Evolutionary conservation across 352 stramenopile genomes (phyloP).

Genomic region (Elongisporangium undulatum): DNA sequence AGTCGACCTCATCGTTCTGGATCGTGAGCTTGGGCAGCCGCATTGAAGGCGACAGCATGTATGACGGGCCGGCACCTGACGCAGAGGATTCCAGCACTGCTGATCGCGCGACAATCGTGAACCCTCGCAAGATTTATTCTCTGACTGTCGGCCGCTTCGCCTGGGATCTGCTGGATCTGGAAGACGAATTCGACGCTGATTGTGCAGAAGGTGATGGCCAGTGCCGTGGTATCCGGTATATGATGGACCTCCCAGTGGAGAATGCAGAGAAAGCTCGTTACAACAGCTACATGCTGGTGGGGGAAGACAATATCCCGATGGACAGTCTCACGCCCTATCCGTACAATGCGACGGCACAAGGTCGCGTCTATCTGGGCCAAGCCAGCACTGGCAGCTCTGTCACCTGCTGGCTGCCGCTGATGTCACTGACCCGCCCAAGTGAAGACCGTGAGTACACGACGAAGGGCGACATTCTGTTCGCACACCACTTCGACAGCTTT

Average conservation of each 20-base stretch:
- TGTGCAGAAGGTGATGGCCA: constrained; percentile 11
- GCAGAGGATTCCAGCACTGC: constrained; percentile 10
- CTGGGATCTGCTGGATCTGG: constrained; percentile 32
- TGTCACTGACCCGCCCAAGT: constrained; percentile 23
- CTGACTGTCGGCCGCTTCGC: constrained; percentile 36
- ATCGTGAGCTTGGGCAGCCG: constrained; percentile 37
- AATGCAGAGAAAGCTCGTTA: neutral
- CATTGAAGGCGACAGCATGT: constrained; percentile 32
- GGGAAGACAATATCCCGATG: constrained; percentile 25
- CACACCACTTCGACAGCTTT: constrained; percentile 15
- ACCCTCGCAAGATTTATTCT: constrained; percentile 36
- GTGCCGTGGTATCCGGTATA: constrained; percentile 31
- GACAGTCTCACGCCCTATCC: constrained; percentile 24
- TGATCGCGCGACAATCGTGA: no score
- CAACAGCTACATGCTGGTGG: constrained; percentile 16
- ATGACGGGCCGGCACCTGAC: neutral
- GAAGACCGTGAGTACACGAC: no score
- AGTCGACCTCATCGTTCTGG: constrained; percentile 32
- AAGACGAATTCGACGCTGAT: constrained; percentile 26
- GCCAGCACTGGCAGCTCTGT: no score
- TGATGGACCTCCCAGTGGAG: constrained; percentile 13
- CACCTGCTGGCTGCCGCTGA: constrained; percentile 32
- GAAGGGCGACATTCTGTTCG: constrained; percentile 32
- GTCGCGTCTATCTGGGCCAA: neutral
- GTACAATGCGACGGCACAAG: no score